These are phyloP conservation scores for Trichoderma sp. DNA, from an alignment of 2,329 filamentous ascomycete genomes.

Conservation along the genomic window DNA sequence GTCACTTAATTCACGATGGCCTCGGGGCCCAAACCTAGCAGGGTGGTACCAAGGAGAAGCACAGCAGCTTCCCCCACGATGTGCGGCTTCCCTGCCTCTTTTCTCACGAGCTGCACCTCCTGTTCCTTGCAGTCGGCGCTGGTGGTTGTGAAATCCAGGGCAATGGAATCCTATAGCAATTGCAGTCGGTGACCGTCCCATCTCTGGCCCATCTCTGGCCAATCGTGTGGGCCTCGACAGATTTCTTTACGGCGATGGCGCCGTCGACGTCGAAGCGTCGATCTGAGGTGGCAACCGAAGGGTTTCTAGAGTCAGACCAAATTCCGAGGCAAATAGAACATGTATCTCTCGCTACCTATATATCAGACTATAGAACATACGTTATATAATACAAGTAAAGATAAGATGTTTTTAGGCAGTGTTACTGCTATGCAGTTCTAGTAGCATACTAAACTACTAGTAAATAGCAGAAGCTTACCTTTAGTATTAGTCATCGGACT, in stretches of 20 bases:
- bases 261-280: slow-evolving; percentile 13
- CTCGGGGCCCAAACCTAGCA: not conserved
- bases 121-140: not conserved
- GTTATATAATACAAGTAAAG: too few species aligned
- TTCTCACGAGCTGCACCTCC: slow-evolving; percentile 8
- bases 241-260: not conserved
- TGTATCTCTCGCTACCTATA: too few species aligned
- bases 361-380: too few species aligned
- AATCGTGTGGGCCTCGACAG: not conserved
- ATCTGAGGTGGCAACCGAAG: not conserved
- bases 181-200: slow-evolving; percentile 2
- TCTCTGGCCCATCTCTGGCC: not conserved
- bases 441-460: too few species aligned
- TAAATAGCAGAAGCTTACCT: not conserved
- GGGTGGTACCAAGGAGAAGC: slow-evolving; percentile 30
- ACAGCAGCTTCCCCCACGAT: slow-evolving; percentile 32
- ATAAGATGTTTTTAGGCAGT: too few species aligned
- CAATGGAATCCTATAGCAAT: slow-evolving; percentile 1
- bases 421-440: too few species aligned
- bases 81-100: not conserved
- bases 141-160: not conserved
- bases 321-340: too few species aligned
- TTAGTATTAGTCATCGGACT: not conserved
- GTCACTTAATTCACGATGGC: not conserved
- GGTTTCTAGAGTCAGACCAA: not conserved